Evolutionary conservation across 2,329 filamentous ascomycete species (phyloP).

Genomic region (Trichocomaceae sp.): DNA sequence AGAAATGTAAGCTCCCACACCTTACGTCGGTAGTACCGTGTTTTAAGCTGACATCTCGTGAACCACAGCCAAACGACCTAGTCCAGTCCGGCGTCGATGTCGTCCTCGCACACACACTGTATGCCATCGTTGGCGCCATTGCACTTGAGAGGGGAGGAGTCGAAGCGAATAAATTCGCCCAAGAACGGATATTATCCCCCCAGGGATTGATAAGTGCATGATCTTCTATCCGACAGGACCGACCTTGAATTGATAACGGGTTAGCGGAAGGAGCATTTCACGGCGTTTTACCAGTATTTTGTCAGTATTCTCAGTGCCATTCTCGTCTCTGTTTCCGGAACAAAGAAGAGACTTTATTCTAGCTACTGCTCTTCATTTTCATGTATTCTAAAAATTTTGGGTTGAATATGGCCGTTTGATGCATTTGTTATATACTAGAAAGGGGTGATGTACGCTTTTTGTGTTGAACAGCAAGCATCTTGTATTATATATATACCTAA

Average conservation of each 20-base stretch:
- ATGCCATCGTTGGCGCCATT: conserved; percentile 81
- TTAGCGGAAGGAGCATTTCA: conserved; percentile 23
- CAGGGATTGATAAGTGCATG: conserved; percentile 29
- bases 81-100: conserved; percentile 64
- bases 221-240: conserved; percentile 1
- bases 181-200: conserved; percentile 64
- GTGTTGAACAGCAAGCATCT: conserved; percentile 5
- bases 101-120: conserved; percentile 69
- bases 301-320: conserved; percentile 4
- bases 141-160: conserved; percentile 81
- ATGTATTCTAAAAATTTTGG: conserved; percentile 12
- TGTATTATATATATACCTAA: conserved; percentile 10
- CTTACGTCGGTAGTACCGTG: too few species aligned
- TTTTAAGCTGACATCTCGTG: background rate
- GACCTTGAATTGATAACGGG: background rate
- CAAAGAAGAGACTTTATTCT: conserved; percentile 18
- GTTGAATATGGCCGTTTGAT: conserved; percentile 6
- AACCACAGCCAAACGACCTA: conserved; percentile 58
- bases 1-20: conserved; percentile 64
- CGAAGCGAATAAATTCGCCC: conserved; percentile 65
- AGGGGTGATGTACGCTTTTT: background rate
- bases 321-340: conserved; percentile 5
- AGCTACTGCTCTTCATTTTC: background rate
- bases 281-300: conserved; percentile 23
- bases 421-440: background rate